phyloP scores from a whole-genome alignment of 2,329 filamentous ascomycete genomes.

The Rhytidhysteron rufulum region DNA sequence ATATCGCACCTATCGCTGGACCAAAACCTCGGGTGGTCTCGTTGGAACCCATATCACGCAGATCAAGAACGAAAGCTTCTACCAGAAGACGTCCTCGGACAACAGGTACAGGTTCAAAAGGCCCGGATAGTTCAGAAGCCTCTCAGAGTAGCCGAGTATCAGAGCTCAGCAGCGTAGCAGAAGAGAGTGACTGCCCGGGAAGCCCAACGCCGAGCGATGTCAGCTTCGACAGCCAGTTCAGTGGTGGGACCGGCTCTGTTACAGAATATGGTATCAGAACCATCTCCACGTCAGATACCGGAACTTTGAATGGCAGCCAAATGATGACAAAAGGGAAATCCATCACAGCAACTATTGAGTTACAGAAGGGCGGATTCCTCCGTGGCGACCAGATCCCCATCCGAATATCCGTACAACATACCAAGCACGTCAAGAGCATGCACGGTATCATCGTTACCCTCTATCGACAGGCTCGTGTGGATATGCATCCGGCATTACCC shows the following conservation, averaged over 20 bases:
- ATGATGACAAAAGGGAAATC: conserved; percentile 62
- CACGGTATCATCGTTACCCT: conserved; percentile 90
- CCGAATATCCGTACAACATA: conserved; percentile 79
- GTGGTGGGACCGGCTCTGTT: conserved; percentile 55
- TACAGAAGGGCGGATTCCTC: conserved; percentile 77
- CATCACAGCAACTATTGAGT: conserved; percentile 81
- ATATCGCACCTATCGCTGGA: conserved; percentile 70
- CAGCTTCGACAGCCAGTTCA: conserved; percentile 52
- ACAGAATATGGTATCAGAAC: conserved; percentile 39
- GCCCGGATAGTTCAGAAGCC: conserved; percentile 16
- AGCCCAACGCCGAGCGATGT: conserved; percentile 47
- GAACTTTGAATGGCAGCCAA: conserved; percentile 45
- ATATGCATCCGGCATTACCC: conserved; percentile 66
- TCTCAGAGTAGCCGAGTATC: conserved; percentile 16
- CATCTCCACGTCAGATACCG: conserved; percentile 46
- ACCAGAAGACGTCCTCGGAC: conserved; percentile 13
- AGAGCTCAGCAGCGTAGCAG: conserved; percentile 20
- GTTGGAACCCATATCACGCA: conserved; percentile 77
- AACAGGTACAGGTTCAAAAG: conserved; percentile 8
- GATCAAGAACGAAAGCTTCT: conserved; percentile 57
- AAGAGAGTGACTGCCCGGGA: conserved; percentile 31
- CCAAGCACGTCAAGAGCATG: conserved; percentile 83
- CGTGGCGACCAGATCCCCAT: conserved; percentile 80
- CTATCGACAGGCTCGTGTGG: conserved; percentile 85
- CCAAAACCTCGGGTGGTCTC: conserved; percentile 82